phyloP scores from a whole-genome alignment of 495 filamentous ascomycete genomes.

The Opeltia flavorubescens region DNA sequence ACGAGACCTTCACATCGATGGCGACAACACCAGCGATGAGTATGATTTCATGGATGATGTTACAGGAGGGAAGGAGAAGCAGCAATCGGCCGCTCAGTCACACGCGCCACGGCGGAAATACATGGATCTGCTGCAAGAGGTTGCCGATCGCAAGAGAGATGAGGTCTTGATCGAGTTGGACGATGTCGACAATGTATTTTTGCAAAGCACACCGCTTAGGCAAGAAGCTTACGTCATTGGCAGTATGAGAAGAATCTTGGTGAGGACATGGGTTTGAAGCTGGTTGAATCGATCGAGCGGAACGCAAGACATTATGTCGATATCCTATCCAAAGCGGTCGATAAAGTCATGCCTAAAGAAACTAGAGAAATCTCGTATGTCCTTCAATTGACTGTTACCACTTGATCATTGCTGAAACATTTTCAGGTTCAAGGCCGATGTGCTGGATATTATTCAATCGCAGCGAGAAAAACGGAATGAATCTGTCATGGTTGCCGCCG shows the following conservation, averaged over 20 bases:
- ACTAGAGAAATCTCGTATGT: slow-evolving; percentile 62
- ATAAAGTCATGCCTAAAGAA: slow-evolving; percentile 71
- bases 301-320: slow-evolving; percentile 96
- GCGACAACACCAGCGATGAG: slow-evolving; percentile 59
- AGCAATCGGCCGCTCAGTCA: slow-evolving; percentile 24
- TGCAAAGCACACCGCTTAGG: neutral
- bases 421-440: slow-evolving; percentile 86
- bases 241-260: slow-evolving; percentile 61
- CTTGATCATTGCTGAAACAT: slow-evolving; percentile 6
- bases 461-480: slow-evolving; percentile 80
- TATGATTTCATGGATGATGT: slow-evolving; percentile 91
- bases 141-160: slow-evolving; percentile 61
- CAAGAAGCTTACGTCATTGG: slow-evolving; percentile 3
- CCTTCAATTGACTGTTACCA: neutral
- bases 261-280: slow-evolving; percentile 47
- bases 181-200: slow-evolving; percentile 57
- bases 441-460: slow-evolving; percentile 89
- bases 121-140: slow-evolving; percentile 73
- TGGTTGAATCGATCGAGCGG: slow-evolving; percentile 71
- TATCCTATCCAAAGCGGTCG: slow-evolving; percentile 73
- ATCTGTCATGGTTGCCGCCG: slow-evolving; percentile 49
- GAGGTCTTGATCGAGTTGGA: slow-evolving; percentile 81
- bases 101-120: slow-evolving; percentile 67
- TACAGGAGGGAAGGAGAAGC: slow-evolving; percentile 39
- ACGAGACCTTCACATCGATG: slow-evolving; percentile 71